Evolutionary conservation across 129 eudicot genomes (phyloP), one percentile per base, ranked within the genome.

Genomic region (Solidago caesia): DNA sequence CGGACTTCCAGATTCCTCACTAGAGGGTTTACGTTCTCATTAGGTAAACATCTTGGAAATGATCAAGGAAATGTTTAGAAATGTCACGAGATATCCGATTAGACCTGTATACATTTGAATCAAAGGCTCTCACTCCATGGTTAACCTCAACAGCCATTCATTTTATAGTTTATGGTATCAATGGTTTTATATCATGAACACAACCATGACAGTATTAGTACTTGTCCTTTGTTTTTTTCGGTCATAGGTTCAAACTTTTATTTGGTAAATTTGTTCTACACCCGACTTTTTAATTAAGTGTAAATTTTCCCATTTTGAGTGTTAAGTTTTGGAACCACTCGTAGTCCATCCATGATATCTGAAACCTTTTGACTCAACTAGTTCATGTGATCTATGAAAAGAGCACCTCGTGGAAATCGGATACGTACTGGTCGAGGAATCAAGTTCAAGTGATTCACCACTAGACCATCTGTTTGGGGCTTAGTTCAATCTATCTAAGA

Each of bases 161-260:
- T 33, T 33, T 1, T 15, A 16, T 51, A 14, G 66, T 14, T 73
- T 46, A 27, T 60, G 7, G 60, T 13, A 61, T 45, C 8, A 43
- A 46, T 71, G 76, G 2, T 44, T 21, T 72, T 58, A 64, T 44
- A 45, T 72, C 77, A 58, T 44, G 57, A 58, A 60, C 49, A 58
- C 25, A 61, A 58, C 57, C 43, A 44, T 25, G 26, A 44, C 56
- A 59, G 39, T 56, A 58, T 72, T 57, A 43, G 76, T 49, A 61
- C 9, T n/a, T 9, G 29, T n/a, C 26, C 63, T 70, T 51, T 25
- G 6, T 8, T 42, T 27, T 21, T 71, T 57, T 10, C 45, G 51
- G 15, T 16, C n/a, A 13, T 52, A 2, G 44, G 52, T 44, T 43
- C 2, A 16, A 10, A 16, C 55, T 10, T 41, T 52, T 55, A 52